Conservation (phyloP, 495 filamentous ascomycete species). For the Rostrohypoxylon terebratum region DNA sequence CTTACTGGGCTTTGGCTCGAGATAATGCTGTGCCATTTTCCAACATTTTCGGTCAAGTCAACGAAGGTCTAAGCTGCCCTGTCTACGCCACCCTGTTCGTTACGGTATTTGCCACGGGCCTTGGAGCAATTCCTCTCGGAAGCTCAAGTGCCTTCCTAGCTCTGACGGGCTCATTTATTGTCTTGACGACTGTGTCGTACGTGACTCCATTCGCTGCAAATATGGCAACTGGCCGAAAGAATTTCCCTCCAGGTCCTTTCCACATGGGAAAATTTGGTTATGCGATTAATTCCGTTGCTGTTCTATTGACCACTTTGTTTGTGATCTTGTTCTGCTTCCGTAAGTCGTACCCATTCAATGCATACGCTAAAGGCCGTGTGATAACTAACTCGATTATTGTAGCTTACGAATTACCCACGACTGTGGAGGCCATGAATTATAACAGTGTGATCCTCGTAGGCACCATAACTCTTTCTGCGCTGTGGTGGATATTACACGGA, state of each 20-base stretch:
- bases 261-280: slow-evolving; percentile 73
- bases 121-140: slow-evolving; percentile 82
- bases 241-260: slow-evolving; percentile 76
- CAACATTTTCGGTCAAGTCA: slow-evolving; percentile 60
- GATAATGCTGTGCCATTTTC: slow-evolving; percentile 73
- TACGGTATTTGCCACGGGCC: slow-evolving; percentile 68
- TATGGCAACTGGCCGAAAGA: slow-evolving; percentile 70
- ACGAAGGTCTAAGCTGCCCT: slow-evolving; percentile 69
- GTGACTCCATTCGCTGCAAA: slow-evolving; percentile 81
- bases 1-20: slow-evolving; percentile 84
- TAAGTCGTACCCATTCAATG: slow-evolving; percentile 34
- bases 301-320: slow-evolving; percentile 75
- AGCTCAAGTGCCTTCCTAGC: slow-evolving; percentile 79
- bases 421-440: slow-evolving; percentile 75
- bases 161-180: slow-evolving; percentile 79
- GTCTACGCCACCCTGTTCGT: slow-evolving; percentile 75
- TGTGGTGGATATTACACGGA: slow-evolving; percentile 76
- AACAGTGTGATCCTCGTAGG: slow-evolving; percentile 73
- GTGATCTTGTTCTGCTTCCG: slow-evolving; percentile 79
- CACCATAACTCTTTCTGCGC: slow-evolving; percentile 60
- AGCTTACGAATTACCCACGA: slow-evolving; percentile 69
- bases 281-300: slow-evolving; percentile 67
- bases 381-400: slow-evolving; percentile 20
- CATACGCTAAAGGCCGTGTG: background rate
- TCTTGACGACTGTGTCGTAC: slow-evolving; percentile 79